Percentiles rank a stretch among this genome's conserved stretches.
Conservation (phyloP, 1,284 basidiomycete genomes). For the Pseudomicrostroma phylloplanum region DNA sequence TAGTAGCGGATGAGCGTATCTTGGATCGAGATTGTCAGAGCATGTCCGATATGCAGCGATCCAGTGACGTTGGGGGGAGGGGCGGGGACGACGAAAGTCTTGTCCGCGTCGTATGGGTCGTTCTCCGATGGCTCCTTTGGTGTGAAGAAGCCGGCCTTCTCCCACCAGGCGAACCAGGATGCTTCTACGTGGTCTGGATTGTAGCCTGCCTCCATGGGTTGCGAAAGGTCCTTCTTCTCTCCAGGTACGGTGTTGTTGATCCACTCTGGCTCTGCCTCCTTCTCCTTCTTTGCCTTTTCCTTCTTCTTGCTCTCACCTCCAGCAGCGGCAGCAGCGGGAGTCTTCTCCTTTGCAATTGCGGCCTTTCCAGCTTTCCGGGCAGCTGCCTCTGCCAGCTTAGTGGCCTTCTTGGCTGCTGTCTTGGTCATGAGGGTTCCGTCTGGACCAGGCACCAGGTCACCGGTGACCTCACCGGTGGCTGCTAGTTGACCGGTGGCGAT, state of each 20-base stretch:
- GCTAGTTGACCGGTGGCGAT: too few relatives aligned
- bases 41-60: conserved; percentile 92
- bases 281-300: conserved; percentile 44
- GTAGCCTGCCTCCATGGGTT: conserved; percentile 82
- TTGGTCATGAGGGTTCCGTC: conserved; percentile 18
- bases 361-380: conserved; percentile 45
- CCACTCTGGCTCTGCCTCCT: conserved; percentile 43
- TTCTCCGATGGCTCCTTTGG: conserved; percentile 55
- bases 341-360: conserved; percentile 23
- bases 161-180: conserved; percentile 99
- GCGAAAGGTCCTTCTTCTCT: conserved; percentile 61
- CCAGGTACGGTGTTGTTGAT: conserved; percentile 42
- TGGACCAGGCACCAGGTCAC: conserved; percentile 12
- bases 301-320: conserved; percentile 40
- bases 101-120: conserved; percentile 45
- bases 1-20: conserved; percentile 58
- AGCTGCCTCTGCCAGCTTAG: conserved; percentile 39
- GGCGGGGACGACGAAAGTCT: conserved; percentile 74
- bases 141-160: conserved; percentile 78
- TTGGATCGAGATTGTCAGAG: conserved; percentile 84
- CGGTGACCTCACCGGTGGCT: background rate
- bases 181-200: conserved; percentile 92
- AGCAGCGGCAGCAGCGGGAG: conserved; percentile 16
- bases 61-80: conserved; percentile 99
- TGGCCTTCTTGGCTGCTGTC: conserved; percentile 20